phyloP scores from a whole-genome alignment of 768 basidiomycete genomes.

The Pisolithus microcarpus region DNA sequence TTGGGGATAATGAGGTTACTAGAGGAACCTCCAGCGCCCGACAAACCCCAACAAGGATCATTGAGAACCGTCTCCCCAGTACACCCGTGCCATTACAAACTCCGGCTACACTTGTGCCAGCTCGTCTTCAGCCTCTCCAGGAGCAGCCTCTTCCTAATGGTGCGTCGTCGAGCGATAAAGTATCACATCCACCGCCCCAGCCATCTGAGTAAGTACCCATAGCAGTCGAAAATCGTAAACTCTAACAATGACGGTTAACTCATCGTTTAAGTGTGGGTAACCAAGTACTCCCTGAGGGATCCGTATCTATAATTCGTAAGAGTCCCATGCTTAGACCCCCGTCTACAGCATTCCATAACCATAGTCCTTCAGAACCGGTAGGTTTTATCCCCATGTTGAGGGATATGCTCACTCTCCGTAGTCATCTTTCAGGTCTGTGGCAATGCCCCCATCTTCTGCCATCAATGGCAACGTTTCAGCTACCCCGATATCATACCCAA shows the following conservation, averaged over 20 bases:
- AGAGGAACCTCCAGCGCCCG: slow-evolving; percentile 16
- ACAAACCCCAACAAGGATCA: slow-evolving; percentile 12
- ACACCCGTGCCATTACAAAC: slow-evolving; percentile 17
- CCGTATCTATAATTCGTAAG: slow-evolving; percentile 25
- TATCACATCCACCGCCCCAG: slow-evolving; percentile 3
- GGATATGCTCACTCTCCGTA: slow-evolving; percentile 14
- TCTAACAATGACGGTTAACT: slow-evolving; percentile 9
- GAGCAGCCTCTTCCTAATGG: slow-evolving; percentile 11
- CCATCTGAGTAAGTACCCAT: slow-evolving; percentile 15
- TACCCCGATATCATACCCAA: slow-evolving; percentile 47
- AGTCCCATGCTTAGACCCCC: slow-evolving; percentile 36
- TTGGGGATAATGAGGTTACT: slow-evolving; percentile 38
- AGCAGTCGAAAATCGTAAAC: background rate
- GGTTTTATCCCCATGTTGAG: slow-evolving; percentile 11
- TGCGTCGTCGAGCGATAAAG: slow-evolving; percentile 10
- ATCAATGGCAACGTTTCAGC: slow-evolving; percentile 31
- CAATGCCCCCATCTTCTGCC: slow-evolving; percentile 29
- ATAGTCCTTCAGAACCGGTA: slow-evolving; percentile 47
- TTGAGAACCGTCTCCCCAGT: slow-evolving; percentile 21
- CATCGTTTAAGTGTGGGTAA: slow-evolving; percentile 7
- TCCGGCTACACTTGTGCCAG: slow-evolving; percentile 8
- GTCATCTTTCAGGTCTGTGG: slow-evolving; percentile 30
- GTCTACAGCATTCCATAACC: slow-evolving; percentile 39
- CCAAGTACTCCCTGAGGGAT: slow-evolving; percentile 9
- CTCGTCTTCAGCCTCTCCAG: slow-evolving; percentile 9